Base-by-base conservation (phyloP, 768 basidiomycete genomes). In the Porphyrellus cyaneotinctus region DNA sequence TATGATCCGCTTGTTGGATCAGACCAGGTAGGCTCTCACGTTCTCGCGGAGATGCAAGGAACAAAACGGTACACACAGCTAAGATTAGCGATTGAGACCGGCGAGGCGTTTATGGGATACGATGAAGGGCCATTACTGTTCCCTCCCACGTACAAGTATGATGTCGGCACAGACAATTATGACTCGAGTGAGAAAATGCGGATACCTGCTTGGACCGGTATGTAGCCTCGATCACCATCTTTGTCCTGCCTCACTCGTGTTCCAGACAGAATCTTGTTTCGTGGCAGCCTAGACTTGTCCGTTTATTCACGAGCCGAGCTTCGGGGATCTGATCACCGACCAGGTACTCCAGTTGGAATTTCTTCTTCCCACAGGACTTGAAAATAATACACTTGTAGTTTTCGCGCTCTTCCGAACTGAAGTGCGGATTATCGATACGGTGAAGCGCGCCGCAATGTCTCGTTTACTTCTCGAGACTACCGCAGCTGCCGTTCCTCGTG, bases 121-220 rank as follows among this genome's bases (percentile, higher is more conserved):
- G 78, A 85, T 50, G 97, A 99, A 70, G 95, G 92, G 0, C 90
- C 91, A 0, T 68, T 98, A 17, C 64, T 89, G n/a, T 99, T 99
- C 73, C 76, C 83, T 14, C 97, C 97, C 9, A 99, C 95, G 2
- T 98, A 99, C 73, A 89, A 91, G 57, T 98, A 95, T 64, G 85
- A 88, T 64, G 64, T 86, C 7, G 82, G 84, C 11, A 84, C 93
- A 10, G 88, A 97, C 56, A 77, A 77, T 43, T 99, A 97, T 66
- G 97, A 99, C 68, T 88, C 91, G 14, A 90, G 91, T 65, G 97
- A 98, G 71, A 99, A 98, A 74, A 83, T 86, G 80, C 82, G 97
- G 23, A 87, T 97, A 64, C 97, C 97, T 6, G 92, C 95, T 17
- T 98, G 95, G 95, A 98, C 95, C 61, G 93, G 93, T 93, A 51